Evolutionary conservation across 139 green algal genomes (phyloP).

Genomic region (Haematococcus sp.): DNA sequence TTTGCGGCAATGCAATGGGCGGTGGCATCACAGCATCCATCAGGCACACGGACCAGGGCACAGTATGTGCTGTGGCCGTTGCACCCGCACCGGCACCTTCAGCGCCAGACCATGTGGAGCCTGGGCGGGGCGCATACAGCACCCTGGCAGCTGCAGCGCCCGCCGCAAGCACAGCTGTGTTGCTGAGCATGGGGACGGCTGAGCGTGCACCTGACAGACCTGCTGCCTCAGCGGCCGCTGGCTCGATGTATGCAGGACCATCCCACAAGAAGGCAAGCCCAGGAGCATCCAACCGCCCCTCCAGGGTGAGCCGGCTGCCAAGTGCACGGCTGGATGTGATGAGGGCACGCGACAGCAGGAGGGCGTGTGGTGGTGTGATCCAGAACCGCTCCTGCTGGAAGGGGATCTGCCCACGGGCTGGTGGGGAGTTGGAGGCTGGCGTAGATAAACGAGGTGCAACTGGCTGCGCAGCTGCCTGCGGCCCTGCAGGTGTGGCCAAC

Average conservation of each 20-base stretch:
- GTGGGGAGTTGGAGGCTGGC: too few relatives aligned
- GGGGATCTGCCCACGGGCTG: too few relatives aligned
- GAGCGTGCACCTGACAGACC: background rate
- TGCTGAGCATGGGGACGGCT: constrained; percentile 23
- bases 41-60: constrained; percentile 19
- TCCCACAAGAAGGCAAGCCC: constrained; percentile 49
- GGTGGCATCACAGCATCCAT: constrained; percentile 30
- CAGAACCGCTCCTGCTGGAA: constrained; percentile 9
- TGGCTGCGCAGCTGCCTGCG: too few relatives aligned
- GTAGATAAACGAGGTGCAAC: too few relatives aligned
- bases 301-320: constrained; percentile 11
- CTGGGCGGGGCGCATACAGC: background rate
- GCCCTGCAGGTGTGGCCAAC: too few relatives aligned
- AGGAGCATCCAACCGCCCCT: constrained; percentile 31
- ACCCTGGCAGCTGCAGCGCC: constrained; percentile 23
- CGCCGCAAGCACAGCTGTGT: constrained; percentile 28
- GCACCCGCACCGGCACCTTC: background rate
- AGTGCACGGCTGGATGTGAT: constrained; percentile 15
- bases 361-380: constrained; percentile 14
- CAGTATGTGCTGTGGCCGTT: background rate
- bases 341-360: constrained; percentile 28
- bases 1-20: constrained; percentile 28
- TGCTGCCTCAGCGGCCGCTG: too few relatives aligned
- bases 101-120: background rate
- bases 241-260: constrained; percentile 3